phyloP scores from a whole-genome alignment of 2,329 filamentous ascomycete genomes.

The Calonectria henricotiae region DNA sequence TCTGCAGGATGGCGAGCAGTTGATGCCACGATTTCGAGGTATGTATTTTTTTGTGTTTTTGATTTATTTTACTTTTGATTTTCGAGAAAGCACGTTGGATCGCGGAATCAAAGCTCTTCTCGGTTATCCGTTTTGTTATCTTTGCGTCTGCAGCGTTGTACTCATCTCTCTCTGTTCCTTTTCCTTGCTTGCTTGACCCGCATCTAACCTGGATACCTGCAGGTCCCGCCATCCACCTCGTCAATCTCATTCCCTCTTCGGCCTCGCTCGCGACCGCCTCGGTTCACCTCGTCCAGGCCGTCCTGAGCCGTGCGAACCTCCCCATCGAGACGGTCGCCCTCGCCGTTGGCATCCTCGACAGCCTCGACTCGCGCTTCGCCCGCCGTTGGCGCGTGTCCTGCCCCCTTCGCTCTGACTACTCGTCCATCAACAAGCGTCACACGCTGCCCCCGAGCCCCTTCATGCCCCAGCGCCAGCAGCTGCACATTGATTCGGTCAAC shows the following conservation, averaged over 20 bases:
- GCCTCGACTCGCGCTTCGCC: constrained; percentile 75
- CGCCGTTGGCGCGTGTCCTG: constrained; percentile 75
- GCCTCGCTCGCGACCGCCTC: constrained; percentile 75
- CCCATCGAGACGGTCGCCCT: constrained; percentile 76
- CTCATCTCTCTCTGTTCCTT: neutral
- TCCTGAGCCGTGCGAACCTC: constrained; percentile 72
- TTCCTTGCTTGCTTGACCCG: constrained; percentile 25
- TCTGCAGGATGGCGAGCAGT: constrained; percentile 64
- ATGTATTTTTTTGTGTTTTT: constrained; percentile 37
- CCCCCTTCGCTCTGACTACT: constrained; percentile 62
- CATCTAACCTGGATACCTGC: constrained; percentile 37
- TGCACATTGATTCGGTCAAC: constrained; percentile 74
- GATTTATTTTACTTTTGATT: neutral
- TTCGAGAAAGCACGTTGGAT: neutral
- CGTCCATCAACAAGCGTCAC: constrained; percentile 62
- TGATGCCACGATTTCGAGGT: constrained; percentile 62
- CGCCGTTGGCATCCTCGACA: constrained; percentile 78
- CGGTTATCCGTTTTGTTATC: neutral
- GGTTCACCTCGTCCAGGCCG: constrained; percentile 72
- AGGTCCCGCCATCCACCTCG: constrained; percentile 78
- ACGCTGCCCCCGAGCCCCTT: constrained; percentile 62
- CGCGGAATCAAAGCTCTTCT: too few species aligned
- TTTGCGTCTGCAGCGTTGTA: constrained; percentile 13
- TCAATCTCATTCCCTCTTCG: constrained; percentile 76
- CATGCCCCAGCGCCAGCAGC: constrained; percentile 56